Conservation (phyloP, 768 basidiomycete species). For the Suillus placidus region DNA sequence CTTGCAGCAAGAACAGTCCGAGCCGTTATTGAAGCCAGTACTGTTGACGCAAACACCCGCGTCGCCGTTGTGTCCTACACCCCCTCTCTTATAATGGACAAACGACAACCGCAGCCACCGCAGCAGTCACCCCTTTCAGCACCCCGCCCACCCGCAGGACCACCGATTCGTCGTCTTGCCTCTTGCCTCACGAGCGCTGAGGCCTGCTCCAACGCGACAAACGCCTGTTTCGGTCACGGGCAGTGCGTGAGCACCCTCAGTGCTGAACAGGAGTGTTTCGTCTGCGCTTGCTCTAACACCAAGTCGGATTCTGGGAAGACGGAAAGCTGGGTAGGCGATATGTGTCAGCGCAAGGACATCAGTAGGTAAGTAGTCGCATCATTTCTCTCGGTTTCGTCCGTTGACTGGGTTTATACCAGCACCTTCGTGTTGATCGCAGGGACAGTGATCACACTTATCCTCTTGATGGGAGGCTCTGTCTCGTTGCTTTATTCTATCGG, state of each 20-base stretch:
- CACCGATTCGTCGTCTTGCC: conserved; percentile 60
- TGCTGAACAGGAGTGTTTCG: conserved; percentile 56
- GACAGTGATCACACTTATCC: conserved; percentile 61
- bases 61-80: conserved; percentile 58
- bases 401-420: conserved; percentile 38
- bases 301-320: conserved; percentile 56
- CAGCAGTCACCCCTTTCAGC: conserved; percentile 53
- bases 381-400: conserved; percentile 1
- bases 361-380: conserved; percentile 64
- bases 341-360: conserved; percentile 78
- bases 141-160: conserved; percentile 40
- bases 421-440: conserved; percentile 77
- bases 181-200: conserved; percentile 62
- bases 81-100: conserved; percentile 30
- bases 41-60: conserved; percentile 42
- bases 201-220: conserved; percentile 63
- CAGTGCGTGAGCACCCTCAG: conserved; percentile 62
- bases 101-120: conserved; percentile 44
- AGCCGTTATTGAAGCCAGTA: conserved; percentile 46
- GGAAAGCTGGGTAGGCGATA: conserved; percentile 72
- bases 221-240: conserved; percentile 70
- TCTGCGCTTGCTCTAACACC: conserved; percentile 50
- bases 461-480: conserved; percentile 69
- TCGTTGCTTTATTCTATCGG: conserved; percentile 67
- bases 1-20: conserved; percentile 49